A percentile compares a stretch with the other conserved stretches of the same genome.
These are phyloP conservation scores for Dactylella cylindrospora DNA, from an alignment of 2,329 filamentous ascomycete genomes.

Conservation along the genomic window DNA sequence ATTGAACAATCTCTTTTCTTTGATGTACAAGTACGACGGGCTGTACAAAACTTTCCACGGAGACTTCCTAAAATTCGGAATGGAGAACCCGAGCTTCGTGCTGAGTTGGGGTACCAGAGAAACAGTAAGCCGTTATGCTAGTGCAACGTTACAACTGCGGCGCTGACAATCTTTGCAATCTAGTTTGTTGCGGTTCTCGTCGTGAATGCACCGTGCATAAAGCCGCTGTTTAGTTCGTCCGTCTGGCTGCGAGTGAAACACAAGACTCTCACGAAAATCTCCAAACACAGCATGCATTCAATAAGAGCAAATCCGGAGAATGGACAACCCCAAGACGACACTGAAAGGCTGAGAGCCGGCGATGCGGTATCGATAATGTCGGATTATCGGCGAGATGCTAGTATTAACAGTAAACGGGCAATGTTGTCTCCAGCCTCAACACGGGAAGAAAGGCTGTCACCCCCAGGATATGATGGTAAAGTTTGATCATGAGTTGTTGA, in stretches of 20 bases:
- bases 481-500: too few species aligned
- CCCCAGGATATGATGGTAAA: slow-evolving; percentile 14
- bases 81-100: slow-evolving; percentile 39
- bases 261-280: slow-evolving; percentile 29
- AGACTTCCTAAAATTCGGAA: slow-evolving; percentile 26
- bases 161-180: too few species aligned
- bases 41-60: slow-evolving; percentile 32
- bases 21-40: slow-evolving; percentile 39
- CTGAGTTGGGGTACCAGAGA: slow-evolving; percentile 42
- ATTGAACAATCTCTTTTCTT: slow-evolving; percentile 40
- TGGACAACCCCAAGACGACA: too few species aligned
- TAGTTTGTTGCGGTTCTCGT: slow-evolving; percentile 40
- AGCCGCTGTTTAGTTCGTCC: slow-evolving; percentile 37
- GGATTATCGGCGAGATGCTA: slow-evolving; percentile 29
- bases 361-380: slow-evolving; percentile 35
- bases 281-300: slow-evolving; percentile 35
- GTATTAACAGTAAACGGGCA: slow-evolving; percentile 40
- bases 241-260: slow-evolving; percentile 38
- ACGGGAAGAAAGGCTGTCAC: slow-evolving; percentile 14
- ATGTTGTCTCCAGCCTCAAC: slow-evolving; percentile 29
- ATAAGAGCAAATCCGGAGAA: slow-evolving; percentile 7
- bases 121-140: slow-evolving; percentile 11
- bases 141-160: not conserved
- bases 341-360: not conserved
- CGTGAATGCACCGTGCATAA: slow-evolving; percentile 41